Percentiles rank a stretch among this genome's conserved stretches.
These are phyloP conservation scores for Ambrosia trifida DNA, from an alignment of 129 eudicot species.

Conservation along the genomic window DNA sequence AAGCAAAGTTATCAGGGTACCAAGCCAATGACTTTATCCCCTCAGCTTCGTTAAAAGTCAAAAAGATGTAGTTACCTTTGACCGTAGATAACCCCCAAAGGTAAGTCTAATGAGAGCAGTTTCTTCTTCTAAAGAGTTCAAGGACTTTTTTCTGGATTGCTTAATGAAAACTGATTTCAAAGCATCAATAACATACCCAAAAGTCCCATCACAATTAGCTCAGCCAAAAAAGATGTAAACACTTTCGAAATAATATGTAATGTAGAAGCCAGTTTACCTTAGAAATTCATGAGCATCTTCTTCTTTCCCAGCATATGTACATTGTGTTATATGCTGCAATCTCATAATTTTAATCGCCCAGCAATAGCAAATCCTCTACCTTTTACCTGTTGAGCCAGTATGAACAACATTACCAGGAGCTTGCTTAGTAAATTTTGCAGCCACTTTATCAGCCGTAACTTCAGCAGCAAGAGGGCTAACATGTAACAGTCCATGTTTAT, in stretches of 20 bases:
- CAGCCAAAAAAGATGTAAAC: neutral
- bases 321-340: no score
- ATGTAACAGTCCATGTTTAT: no score
- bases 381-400: no score
- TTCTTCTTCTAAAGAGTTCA: conserved; percentile 66
- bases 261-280: conserved; percentile 37
- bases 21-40: no score
- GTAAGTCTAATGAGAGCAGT: conserved; percentile 81
- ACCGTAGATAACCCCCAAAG: conserved; percentile 93
- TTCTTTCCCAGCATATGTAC: conserved; percentile 52
- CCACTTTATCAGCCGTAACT: no score
- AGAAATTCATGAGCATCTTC: conserved; percentile 97
- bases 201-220: conserved; percentile 8
- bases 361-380: no score
- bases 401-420: no score
- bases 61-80: conserved; percentile 53
- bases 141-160: conserved; percentile 48
- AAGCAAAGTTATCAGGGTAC: no score
- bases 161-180: conserved; percentile 73
- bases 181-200: conserved; percentile 72
- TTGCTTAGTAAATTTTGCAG: no score
- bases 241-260: neutral
- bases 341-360: no score
- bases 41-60: neutral
- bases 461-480: no score